Evolutionary conservation across 495 filamentous ascomycete genomes (phyloP).

Genomic region (Letharia lupina): DNA sequence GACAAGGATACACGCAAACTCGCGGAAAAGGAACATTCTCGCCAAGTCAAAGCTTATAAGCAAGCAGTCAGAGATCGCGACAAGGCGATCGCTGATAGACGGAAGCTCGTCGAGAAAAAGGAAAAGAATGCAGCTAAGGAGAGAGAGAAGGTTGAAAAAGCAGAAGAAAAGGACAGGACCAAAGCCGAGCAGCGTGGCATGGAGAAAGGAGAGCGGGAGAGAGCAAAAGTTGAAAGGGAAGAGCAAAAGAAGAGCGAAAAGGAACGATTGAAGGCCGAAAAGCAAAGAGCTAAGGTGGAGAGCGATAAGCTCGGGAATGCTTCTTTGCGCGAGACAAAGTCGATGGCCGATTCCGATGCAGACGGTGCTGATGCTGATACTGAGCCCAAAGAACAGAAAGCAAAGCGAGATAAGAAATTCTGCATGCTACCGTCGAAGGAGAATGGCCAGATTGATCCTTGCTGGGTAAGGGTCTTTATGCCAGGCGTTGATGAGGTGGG

Average conservation of each 20-base stretch:
- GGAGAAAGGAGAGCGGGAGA: conserved; percentile 23
- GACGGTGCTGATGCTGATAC: conserved; percentile 6
- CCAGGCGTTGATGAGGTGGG: conserved; percentile 73
- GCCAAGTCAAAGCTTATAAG: conserved; percentile 49
- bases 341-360: not conserved
- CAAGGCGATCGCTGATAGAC: conserved; percentile 49
- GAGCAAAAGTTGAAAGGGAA: conserved; percentile 24
- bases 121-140: conserved; percentile 43
- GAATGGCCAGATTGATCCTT: conserved; percentile 45
- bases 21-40: conserved; percentile 54
- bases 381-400: conserved; percentile 28
- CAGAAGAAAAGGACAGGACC: conserved; percentile 30
- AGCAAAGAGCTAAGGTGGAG: conserved; percentile 5
- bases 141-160: conserved; percentile 34
- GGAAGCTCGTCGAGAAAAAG: conserved; percentile 47
- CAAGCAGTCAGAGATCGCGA: conserved; percentile 55
- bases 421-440: conserved; percentile 57
- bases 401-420: conserved; percentile 58
- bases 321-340: conserved; percentile 5
- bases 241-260: conserved; percentile 22
- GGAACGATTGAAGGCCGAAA: conserved; percentile 11
- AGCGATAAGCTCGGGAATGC: not conserved
- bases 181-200: conserved; percentile 27
- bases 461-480: conserved; percentile 74
- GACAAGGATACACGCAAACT: conserved; percentile 57